Evolutionary conservation across 2,329 filamentous ascomycete genomes (phyloP), one percentile per base, ranked within the genome.

Genomic region (Claviceps cyperi): DNA sequence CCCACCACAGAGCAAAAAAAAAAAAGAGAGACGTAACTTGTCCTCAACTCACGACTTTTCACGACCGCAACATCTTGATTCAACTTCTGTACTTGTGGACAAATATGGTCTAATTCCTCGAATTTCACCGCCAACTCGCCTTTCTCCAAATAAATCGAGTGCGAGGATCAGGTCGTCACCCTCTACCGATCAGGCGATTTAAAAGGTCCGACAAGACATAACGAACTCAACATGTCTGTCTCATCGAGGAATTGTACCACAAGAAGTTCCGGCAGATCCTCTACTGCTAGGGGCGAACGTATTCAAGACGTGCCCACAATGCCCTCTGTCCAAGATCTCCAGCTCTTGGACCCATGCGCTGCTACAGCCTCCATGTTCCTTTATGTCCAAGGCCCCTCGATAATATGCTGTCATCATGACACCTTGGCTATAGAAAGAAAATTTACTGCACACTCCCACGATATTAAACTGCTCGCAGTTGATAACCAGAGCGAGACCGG

Each of bases 331-430:
- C 66, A 71, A 49, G 65, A 74, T 22, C 62, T 70, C 54, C 74
- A 71, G 57, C 76, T 81, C 54, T 88, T 96, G 58, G 85, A 92
- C 58, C 86, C 92, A 51, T 94, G 86, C 65, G 88, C 89, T 17
- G 89, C 92, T 32, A 97, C 92, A 4, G 87, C 86, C 2, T 87
- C 88, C 22, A 85, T 92, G 72, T 84, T 98, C 56, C 76, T 98
- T 24, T 96, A 94, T 66, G 83, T 88, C 22, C 78, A 97, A 64
- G 85, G 87, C 35, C 82, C 81, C 49, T 79, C 82, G 6, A 81
- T 98, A 52, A 75, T 96, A 22, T 92, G 89, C 64, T 81, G 91
- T 35, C 89, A 94, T 60, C 91, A 97, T 68, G 91, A 97, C 63
- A 94, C 86, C 3, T 70, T 98, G 50, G 86, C 85, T 17, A 83